Conservation (phyloP, 148 eudicot genomes). For the Nepenthes mirabilis region DNA sequence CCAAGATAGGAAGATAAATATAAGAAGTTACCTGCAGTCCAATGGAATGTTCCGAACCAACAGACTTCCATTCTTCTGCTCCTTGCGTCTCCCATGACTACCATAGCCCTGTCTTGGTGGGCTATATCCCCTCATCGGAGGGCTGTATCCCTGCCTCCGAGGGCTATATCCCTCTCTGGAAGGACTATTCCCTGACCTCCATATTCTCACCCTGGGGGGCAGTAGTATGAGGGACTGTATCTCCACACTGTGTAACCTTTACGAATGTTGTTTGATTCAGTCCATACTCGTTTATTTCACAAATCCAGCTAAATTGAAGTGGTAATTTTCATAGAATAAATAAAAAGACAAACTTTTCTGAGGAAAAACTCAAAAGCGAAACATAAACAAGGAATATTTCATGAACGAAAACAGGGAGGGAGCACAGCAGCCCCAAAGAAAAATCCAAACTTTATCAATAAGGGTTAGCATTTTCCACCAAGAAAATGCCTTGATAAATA, state of each 20-base stretch:
- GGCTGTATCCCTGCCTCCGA: constrained; percentile 52
- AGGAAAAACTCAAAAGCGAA: no score
- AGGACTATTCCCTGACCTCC: constrained; percentile 55
- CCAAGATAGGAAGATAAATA: not conserved
- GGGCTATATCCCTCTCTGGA: constrained; percentile 42
- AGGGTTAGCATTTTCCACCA: no score
- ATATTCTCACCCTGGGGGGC: constrained; percentile 63
- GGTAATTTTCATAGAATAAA: no score
- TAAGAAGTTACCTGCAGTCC: constrained; percentile 37
- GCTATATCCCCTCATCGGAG: constrained; percentile 36
- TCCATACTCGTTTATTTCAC: no score
- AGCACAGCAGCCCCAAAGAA: no score
- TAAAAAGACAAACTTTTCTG: no score
- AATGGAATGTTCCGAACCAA: constrained; percentile 68
- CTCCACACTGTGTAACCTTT: constrained; percentile 31
- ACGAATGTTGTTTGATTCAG: no score
- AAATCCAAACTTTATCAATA: no score
- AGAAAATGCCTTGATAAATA: no score
- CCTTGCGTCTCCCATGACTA: constrained; percentile 44
- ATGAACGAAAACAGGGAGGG: no score
- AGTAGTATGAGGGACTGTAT: constrained; percentile 54
- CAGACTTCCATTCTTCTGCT: constrained; percentile 46
- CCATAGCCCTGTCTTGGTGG: constrained; percentile 9
- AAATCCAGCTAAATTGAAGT: no score
- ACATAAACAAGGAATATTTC: no score